Evolutionary conservation across 805 yeast genomes (phyloP), one percentile per base, ranked within the genome.

Genomic region (Yarrowia sp.): DNA sequence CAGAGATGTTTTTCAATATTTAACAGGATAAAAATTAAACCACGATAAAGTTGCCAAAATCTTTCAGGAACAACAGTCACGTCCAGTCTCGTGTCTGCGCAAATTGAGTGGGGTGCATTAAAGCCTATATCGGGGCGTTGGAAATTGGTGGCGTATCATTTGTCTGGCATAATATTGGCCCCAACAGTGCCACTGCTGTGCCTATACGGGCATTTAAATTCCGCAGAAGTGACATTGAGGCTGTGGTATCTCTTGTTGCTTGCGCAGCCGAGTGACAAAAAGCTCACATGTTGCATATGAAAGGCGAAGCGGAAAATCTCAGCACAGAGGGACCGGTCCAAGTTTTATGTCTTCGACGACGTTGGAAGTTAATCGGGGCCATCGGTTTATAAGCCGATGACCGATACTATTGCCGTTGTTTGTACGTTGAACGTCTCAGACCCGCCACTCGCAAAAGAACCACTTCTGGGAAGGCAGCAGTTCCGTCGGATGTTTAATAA

Each of bases 11-110:
- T n/a, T n/a, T n/a, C n/a, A n/a, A n/a, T n/a, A n/a, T n/a, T n/a
- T n/a, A n/a, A n/a, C n/a, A n/a, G n/a, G n/a, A n/a, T n/a, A 5
- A 39, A 39, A 39, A 8, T 13, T 13, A 22, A 39, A 39, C 18
- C 18, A 14, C 44, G 19, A 14, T 39, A 39, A 38, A 12, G 42
- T 38, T 38, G 42, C 25, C 16, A 4, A 38, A 6, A 14, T 38
- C 27, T 4, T 22, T 14, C 44, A 39, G 44, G 44, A 22, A 39
- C 29, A 39, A n/a, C 27, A 39, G 22, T 39, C 44, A 39, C 44
- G 29, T 39, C 44, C 44, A 39, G 44, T 38, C 42, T 38, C 42
- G 42, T 38, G 44, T 39, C 44, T 39, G 29, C 44, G 44, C 44
- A 39, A 14, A 8, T 39, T 21, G 29, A n/a, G 44, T n/a, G 29